These are phyloP conservation scores for Metschnikowia noctiluminum DNA, from an alignment of 805 yeast species.

Conservation along the genomic window DNA sequence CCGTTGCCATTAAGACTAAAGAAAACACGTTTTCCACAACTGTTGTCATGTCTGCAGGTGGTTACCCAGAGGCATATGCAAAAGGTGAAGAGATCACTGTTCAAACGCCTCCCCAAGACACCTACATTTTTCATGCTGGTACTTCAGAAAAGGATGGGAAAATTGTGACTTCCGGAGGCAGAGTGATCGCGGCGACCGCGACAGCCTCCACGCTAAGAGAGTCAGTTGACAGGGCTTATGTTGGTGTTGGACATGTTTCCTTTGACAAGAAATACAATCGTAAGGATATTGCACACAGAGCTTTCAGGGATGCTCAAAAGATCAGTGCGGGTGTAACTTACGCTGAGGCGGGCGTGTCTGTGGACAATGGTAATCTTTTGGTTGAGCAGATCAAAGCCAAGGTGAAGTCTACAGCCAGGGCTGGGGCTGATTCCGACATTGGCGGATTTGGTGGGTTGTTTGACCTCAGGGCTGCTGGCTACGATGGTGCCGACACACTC, in stretches of 20 bases:
- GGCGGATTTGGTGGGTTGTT: slow-evolving; percentile 99
- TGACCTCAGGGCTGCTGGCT: slow-evolving; percentile 87
- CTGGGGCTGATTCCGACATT: slow-evolving; percentile 96
- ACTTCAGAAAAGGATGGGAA: slow-evolving; percentile 60
- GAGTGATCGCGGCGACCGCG: slow-evolving; percentile 95
- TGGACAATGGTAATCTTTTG: slow-evolving; percentile 87
- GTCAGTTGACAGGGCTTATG: slow-evolving; percentile 83
- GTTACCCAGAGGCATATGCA: slow-evolving; percentile 84
- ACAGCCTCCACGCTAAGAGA: slow-evolving; percentile 69
- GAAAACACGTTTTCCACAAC: slow-evolving; percentile 72
- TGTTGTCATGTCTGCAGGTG: slow-evolving; percentile 95
- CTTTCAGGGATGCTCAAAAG: slow-evolving; percentile 58
- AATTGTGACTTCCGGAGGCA: slow-evolving; percentile 87
- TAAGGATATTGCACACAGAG: slow-evolving; percentile 93
- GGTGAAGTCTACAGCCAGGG: slow-evolving; percentile 88
- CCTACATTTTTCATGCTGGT: slow-evolving; percentile 94
- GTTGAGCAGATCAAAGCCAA: slow-evolving; percentile 87
- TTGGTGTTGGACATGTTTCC: slow-evolving; percentile 72
- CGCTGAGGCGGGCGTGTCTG: slow-evolving; percentile 96
- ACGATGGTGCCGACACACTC: slow-evolving; percentile 70
- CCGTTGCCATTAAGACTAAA: slow-evolving; percentile 58
- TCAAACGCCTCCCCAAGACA: slow-evolving; percentile 45
- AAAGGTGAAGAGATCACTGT: slow-evolving; percentile 85
- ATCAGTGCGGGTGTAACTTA: slow-evolving; percentile 60
- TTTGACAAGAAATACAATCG: slow-evolving; percentile 81